Evolutionary conservation across 202 grass and related monocot genomes (phyloP).

Genomic region (Brachypodium distachyon): DNA sequence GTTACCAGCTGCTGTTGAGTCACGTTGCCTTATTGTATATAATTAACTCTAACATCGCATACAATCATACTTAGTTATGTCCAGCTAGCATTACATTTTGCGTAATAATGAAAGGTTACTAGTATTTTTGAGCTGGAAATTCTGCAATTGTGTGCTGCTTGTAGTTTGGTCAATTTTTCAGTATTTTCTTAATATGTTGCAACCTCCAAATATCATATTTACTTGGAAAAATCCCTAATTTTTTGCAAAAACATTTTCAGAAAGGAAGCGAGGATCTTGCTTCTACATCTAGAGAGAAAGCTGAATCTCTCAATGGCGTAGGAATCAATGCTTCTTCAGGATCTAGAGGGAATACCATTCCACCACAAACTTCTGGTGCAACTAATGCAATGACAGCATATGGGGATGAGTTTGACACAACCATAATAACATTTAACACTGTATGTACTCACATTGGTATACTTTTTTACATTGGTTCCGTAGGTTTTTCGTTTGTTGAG

Average conservation of each 20-base stretch:
- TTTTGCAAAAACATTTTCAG: constrained; percentile 32
- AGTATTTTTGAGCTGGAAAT: background rate
- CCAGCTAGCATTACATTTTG: background rate
- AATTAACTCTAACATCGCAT: background rate
- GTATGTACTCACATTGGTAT: constrained; percentile 77
- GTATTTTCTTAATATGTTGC: background rate
- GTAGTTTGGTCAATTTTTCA: background rate
- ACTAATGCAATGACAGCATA: constrained; percentile 41
- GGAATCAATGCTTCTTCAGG: constrained; percentile 32
- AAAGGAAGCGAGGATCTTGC: constrained; percentile 75
- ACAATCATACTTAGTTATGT: background rate
- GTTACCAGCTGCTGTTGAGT: background rate
- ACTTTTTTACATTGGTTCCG: too few relatives aligned
- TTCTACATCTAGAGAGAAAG: constrained; percentile 53
- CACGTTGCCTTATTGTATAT: background rate
- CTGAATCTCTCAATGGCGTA: constrained; percentile 50
- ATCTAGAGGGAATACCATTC: constrained; percentile 45
- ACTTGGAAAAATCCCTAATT: background rate
- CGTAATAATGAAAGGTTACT: background rate
- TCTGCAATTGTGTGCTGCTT: background rate
- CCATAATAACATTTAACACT: constrained; percentile 73
- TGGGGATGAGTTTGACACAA: constrained; percentile 82
- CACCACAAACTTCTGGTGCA: constrained; percentile 51
- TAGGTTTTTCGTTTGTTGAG: constrained; percentile 15
- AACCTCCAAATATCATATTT: background rate